Evolutionary conservation across 345 rosid genomes (phyloP), one percentile per base, ranked within the genome.

Genomic region (Gossypium rotundifolium): DNA sequence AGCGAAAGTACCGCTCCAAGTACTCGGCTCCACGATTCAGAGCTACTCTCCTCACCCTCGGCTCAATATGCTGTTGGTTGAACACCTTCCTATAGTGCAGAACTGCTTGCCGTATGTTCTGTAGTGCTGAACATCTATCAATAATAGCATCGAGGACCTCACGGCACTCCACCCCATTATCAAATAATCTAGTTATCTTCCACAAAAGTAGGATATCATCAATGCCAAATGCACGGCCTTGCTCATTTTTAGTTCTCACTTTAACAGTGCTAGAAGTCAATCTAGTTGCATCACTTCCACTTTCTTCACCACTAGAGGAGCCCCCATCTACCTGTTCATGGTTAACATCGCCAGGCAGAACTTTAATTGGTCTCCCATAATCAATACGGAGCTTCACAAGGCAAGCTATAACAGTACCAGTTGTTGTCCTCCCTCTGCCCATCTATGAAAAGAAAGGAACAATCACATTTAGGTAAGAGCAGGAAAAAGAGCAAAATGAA

Each of bases 351-450:
- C 84, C 92, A 74, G 59, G 74, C 48, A 91, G 82, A 77, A 93
- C 83, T 85, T 82, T 88, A 73, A 95, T 82, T 65, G 98, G 99
- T 79, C 94, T 90, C 65, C 98, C 99, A 81, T 83, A 80, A 79
- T 91, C 93, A 14, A 95, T 87, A 61, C 98, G 87, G 70, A 90
- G 98, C 83, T 93, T 90, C 72, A 95, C 84, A 81, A 95, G 97
- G 83, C 99, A 95, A 51, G 99, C 99, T 80, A 95, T 95, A 61
- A 93, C 99, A 74, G 99, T 93, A 68, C 99, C 99, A 65, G 98
- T 90, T 18, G 99, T 95, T n/a, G 99, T 95, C 85, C 99, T 93
- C 81, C 99, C 99, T 85, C 89, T 93, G 74, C 99, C 99, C 97
- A 95, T 95, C 98, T 95, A 85, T 54, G 66, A 79, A 65, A 53